phyloP scores from a whole-genome alignment of 1,139 yeast genomes.

The Scheffersomyces cryptocercus region DNA sequence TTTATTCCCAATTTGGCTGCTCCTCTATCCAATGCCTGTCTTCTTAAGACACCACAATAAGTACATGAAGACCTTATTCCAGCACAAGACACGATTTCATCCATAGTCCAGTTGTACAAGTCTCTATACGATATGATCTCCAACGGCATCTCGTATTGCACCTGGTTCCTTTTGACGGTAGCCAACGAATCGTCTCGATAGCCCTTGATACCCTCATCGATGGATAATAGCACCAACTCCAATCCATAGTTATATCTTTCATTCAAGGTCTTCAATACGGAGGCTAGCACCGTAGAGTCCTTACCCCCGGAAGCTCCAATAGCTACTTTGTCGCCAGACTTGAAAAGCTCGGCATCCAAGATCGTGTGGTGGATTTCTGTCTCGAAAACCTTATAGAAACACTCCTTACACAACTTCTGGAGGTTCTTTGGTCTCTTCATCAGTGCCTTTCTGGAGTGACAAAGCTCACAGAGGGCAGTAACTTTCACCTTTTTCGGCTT shows the following conservation, averaged over 20 bases:
- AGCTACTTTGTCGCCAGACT: conserved; percentile 84
- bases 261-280: conserved; percentile 81
- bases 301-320: conserved; percentile 99
- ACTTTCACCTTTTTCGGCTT: conserved; percentile 38
- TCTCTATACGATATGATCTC: conserved; percentile 90
- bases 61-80: conserved; percentile 96
- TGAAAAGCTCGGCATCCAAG: conserved; percentile 63
- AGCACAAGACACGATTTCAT: conserved; percentile 92
- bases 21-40: conserved; percentile 96
- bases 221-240: conserved; percentile 75
- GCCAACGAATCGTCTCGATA: conserved; percentile 97
- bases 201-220: conserved; percentile 97
- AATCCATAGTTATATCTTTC: conserved; percentile 88
- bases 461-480: conserved; percentile 71
- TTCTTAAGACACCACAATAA: conserved; percentile 93
- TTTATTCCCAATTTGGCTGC: conserved; percentile 84
- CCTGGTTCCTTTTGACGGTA: conserved; percentile 90
- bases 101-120: conserved; percentile 97
- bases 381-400: conserved; percentile 89
- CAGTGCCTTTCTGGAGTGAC: conserved; percentile 81
- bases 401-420: conserved; percentile 87
- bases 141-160: conserved; percentile 84
- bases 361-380: conserved; percentile 95
- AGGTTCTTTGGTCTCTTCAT: conserved; percentile 90
- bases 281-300: conserved; percentile 94